Conservation (phyloP, 2,329 filamentous ascomycete species). For the Trichophyton benhamiae region DNA sequence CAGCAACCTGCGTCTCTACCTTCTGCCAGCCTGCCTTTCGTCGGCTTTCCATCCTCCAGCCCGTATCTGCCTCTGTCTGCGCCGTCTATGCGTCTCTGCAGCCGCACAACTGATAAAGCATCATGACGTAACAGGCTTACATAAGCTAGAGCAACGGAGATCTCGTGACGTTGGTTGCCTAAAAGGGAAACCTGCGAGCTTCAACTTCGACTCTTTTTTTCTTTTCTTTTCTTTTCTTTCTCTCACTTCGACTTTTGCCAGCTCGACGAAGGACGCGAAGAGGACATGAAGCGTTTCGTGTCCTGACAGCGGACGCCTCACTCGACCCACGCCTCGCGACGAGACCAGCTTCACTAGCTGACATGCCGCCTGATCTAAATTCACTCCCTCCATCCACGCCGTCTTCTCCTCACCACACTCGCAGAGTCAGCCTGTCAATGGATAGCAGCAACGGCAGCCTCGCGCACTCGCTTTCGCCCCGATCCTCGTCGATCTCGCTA, state of each 20-base stretch:
- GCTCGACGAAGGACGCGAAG: neutral
- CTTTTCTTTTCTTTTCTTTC: no score
- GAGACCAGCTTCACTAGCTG: neutral
- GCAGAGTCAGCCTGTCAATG: neutral
- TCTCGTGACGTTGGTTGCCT: neutral
- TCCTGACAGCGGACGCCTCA: neutral
- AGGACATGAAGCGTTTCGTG: neutral
- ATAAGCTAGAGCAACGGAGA: neutral
- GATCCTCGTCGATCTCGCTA: constrained; percentile 57
- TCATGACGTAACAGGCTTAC: neutral
- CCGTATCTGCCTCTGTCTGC: no score
- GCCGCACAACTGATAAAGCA: neutral
- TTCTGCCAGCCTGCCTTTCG: no score
- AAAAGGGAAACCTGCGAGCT: neutral
- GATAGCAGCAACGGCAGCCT: constrained; percentile 31
- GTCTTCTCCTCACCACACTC: constrained; percentile 21
- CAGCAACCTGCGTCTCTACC: no score
- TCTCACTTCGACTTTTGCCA: neutral
- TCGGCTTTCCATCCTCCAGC: no score
- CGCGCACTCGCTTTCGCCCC: constrained; percentile 46
- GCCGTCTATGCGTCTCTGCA: no score
- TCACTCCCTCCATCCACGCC: constrained; percentile 46
- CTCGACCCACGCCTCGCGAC: neutral
- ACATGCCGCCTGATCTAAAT: constrained; percentile 64
- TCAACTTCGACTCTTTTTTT: neutral